These are phyloP conservation scores for Elsinoe batatas DNA, from an alignment of 2,329 filamentous ascomycete genomes.

Conservation along the genomic window DNA sequence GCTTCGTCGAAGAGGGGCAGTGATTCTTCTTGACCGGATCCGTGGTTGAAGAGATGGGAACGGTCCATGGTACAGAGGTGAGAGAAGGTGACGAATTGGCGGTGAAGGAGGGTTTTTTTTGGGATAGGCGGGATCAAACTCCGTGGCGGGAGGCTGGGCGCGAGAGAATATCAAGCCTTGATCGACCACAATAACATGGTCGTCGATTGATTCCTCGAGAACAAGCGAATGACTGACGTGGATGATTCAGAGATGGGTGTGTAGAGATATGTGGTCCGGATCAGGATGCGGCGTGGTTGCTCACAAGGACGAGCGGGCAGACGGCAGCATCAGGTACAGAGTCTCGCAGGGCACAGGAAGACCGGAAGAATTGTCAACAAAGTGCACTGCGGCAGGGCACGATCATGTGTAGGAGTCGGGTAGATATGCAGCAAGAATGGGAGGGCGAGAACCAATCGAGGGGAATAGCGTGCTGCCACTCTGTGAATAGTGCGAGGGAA, in stretches of 20 bases:
- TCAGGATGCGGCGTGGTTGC: not conserved
- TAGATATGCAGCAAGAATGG: slow-evolving; percentile 11
- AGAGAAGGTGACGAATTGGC: slow-evolving; percentile 8
- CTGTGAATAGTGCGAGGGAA: not conserved
- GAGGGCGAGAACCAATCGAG: slow-evolving; percentile 10
- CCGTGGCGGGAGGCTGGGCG: not conserved
- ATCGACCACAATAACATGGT: not conserved
- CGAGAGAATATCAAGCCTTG: not conserved
- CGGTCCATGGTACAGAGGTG: slow-evolving; percentile 10
- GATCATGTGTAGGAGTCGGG: slow-evolving; percentile 14
- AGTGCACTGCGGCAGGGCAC: not conserved
- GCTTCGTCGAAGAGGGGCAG: slow-evolving; percentile 4
- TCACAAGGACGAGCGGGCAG: slow-evolving; percentile 7
- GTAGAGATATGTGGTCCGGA: not conserved
- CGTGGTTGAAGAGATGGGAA: slow-evolving; percentile 9
- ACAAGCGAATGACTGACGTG: not conserved
- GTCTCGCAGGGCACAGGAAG: not conserved
- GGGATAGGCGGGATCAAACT: slow-evolving; percentile 2
- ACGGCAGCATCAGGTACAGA: slow-evolving; percentile 6
- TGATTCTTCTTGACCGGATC: slow-evolving; percentile 3
- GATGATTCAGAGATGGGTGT: not conserved
- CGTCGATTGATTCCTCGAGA: not conserved
- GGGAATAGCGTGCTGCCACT: not conserved
- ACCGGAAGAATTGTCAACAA: slow-evolving; percentile 8
- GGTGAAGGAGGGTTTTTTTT: slow-evolving; percentile 5